Conservation (phyloP, 2,329 filamentous ascomycete genomes). For the Apiospora rasikravindrae region DNA sequence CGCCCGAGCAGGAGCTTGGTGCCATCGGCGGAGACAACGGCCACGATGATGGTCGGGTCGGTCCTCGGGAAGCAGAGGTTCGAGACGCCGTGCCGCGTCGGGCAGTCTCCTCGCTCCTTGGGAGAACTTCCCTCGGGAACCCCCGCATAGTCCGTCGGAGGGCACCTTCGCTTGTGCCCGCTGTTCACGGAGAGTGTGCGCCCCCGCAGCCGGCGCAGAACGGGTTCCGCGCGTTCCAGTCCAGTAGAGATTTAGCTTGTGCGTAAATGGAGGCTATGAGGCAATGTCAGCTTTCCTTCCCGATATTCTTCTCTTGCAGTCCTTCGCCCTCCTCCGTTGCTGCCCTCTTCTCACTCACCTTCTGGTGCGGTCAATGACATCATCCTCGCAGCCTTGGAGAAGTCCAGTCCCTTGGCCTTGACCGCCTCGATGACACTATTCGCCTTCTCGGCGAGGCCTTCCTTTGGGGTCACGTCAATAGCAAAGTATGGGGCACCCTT, state of each 20-base stretch:
- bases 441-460: slow-evolving; percentile 65
- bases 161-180: slow-evolving; percentile 81
- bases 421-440: slow-evolving; percentile 63
- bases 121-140: slow-evolving; percentile 45
- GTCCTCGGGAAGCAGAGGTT: slow-evolving; percentile 93
- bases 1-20: slow-evolving; percentile 82
- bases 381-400: slow-evolving; percentile 63
- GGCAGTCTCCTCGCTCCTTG: slow-evolving; percentile 70
- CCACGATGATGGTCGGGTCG: slow-evolving; percentile 94
- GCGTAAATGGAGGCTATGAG: slow-evolving; percentile 82
- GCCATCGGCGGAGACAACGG: slow-evolving; percentile 82
- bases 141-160: slow-evolving; percentile 67
- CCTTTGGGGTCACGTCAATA: slow-evolving; percentile 81
- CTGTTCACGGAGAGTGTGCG: slow-evolving; percentile 79
- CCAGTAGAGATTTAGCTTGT: slow-evolving; percentile 83
- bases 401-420: slow-evolving; percentile 65
- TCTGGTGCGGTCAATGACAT: slow-evolving; percentile 53
- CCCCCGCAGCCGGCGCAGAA: slow-evolving; percentile 92
- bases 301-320: background rate
- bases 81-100: slow-evolving; percentile 81
- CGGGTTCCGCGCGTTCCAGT: slow-evolving; percentile 93
- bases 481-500: slow-evolving; percentile 86
- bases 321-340: background rate
- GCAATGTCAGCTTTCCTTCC: background rate
- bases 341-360: slow-evolving; percentile 41